Percentiles rank a stretch among this genome's conserved stretches.
Conservation (phyloP, 2,329 filamentous ascomycete genomes). For the Proliferodiscus dingleyae region DNA sequence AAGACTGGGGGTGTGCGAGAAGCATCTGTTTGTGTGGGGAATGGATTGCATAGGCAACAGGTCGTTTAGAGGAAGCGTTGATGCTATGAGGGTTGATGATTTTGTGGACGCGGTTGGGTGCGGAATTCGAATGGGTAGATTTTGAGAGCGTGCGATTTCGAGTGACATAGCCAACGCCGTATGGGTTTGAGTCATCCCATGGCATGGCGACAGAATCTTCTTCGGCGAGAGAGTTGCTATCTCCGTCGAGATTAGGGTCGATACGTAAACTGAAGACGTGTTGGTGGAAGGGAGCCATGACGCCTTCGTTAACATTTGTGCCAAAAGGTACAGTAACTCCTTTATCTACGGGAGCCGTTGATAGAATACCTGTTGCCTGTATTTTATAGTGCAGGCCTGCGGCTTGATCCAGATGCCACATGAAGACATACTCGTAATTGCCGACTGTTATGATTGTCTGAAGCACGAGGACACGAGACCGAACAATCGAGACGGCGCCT, state of each 20-base stretch:
- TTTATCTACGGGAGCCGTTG: conserved; percentile 48
- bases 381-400: conserved; percentile 58
- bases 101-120: conserved; percentile 69
- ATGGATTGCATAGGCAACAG: conserved; percentile 80
- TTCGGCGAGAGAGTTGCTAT: conserved; percentile 46
- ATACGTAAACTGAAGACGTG: conserved; percentile 49
- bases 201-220: conserved; percentile 49
- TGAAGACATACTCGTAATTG: conserved; percentile 67
- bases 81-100: conserved; percentile 77
- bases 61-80: conserved; percentile 79
- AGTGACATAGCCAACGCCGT: conserved; percentile 48
- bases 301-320: conserved; percentile 56
- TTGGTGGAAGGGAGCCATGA: conserved; percentile 55
- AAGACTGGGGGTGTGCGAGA: conserved; percentile 70
- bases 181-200: conserved; percentile 42
- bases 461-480: conserved; percentile 57
- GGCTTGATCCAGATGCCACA: conserved; percentile 58
- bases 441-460: conserved; percentile 64
- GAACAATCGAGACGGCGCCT: conserved; percentile 49
- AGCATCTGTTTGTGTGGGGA: conserved; percentile 73
- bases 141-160: conserved; percentile 18
- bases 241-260: conserved; percentile 52
- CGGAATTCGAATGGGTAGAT: conserved; percentile 39
- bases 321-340: conserved; percentile 49
- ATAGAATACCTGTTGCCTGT: conserved; percentile 61